phyloP scores from a whole-genome alignment of 192 early-diverging fungal species.

The Linnemannia exigua region DNA sequence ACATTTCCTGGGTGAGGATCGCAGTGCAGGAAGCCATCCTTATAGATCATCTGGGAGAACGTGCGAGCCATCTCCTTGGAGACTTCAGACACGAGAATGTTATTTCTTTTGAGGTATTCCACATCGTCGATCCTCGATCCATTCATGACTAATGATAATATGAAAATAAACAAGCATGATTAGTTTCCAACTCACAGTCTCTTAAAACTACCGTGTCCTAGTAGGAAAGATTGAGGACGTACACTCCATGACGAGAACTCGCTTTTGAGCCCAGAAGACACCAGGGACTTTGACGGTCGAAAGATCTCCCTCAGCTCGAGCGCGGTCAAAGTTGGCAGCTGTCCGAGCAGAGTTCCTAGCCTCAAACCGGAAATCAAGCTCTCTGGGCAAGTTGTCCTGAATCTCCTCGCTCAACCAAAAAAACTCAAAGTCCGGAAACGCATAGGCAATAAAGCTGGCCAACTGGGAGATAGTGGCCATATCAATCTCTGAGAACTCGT shows the following conservation, averaged over 20 bases:
- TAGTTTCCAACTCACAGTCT: neutral
- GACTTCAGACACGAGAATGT: constrained; percentile 80
- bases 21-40: constrained; percentile 88
- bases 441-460: constrained; percentile 70
- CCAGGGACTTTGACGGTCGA: constrained; percentile 75
- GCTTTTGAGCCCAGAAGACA: constrained; percentile 78
- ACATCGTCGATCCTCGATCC: constrained; percentile 81
- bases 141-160: constrained; percentile 35
- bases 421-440: constrained; percentile 92
- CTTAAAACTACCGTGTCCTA: neutral
- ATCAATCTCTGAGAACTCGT: constrained; percentile 82
- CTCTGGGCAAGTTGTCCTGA: constrained; percentile 81
- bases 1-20: constrained; percentile 96
- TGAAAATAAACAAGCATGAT: constrained; percentile 45
- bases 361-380: constrained; percentile 89
- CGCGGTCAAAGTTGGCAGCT: constrained; percentile 67
- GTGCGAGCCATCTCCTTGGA: constrained; percentile 79
- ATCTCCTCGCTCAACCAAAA: constrained; percentile 93
- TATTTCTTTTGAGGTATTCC: constrained; percentile 73
- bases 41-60: constrained; percentile 92
- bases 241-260: constrained; percentile 92
- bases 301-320: constrained; percentile 37
- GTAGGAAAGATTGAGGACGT: constrained; percentile 37
- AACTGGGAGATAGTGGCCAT: constrained; percentile 77
- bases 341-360: constrained; percentile 82